Evolutionary conservation across 768 basidiomycete species (phyloP).

Genomic region (Boletus pseudopeckii): DNA sequence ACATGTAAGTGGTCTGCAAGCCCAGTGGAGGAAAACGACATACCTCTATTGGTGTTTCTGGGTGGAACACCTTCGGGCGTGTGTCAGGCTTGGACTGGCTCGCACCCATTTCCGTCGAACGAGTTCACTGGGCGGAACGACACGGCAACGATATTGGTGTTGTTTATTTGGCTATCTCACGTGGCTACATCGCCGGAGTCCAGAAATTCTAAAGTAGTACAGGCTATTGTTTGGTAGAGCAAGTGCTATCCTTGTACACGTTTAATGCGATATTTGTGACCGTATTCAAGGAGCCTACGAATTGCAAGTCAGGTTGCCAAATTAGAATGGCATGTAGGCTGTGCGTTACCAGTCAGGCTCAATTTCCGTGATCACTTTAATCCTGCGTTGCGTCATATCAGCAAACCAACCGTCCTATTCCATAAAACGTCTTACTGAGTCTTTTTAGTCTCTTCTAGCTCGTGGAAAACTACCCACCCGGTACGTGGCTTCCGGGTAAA

Average conservation of each 20-base stretch:
- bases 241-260: constrained; percentile 3
- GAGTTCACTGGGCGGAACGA: not conserved
- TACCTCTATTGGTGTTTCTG: constrained; percentile 54
- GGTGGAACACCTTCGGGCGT: constrained; percentile 56
- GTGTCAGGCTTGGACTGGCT: constrained; percentile 58
- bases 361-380: constrained; percentile 89
- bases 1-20: constrained; percentile 5
- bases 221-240: not conserved
- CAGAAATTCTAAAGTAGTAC: not conserved
- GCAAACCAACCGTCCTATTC: not conserved
- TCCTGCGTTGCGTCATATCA: constrained; percentile 44
- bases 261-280: constrained; percentile 44
- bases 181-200: too few species aligned
- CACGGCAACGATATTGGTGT: not conserved
- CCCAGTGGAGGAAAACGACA: constrained; percentile 5
- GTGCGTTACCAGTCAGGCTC: constrained; percentile 82
- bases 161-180: constrained; percentile 14
- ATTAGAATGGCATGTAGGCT: not conserved
- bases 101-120: constrained; percentile 52
- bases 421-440: constrained; percentile 58
- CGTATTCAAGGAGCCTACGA: constrained; percentile 47
- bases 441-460: constrained; percentile 96
- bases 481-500: constrained; percentile 90
- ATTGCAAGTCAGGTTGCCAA: constrained; percentile 1
- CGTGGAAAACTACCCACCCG: constrained; percentile 93